These are phyloP conservation scores for Cyclotella kingstonii DNA, from an alignment of 108 stramenopile species.

Conservation along the genomic window DNA sequence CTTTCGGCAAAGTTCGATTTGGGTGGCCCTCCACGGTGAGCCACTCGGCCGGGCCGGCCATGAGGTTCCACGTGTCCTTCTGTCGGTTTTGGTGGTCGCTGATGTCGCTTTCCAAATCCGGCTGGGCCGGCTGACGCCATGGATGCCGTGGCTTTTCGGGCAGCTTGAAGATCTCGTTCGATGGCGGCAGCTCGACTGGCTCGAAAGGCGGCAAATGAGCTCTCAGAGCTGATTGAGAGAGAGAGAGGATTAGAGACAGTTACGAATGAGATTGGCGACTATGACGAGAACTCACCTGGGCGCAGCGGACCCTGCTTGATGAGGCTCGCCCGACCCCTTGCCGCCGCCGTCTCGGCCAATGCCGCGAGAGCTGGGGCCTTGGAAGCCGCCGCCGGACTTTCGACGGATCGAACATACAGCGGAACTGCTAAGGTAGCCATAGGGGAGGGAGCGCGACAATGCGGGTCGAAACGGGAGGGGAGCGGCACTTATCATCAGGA, in stretches of 20 bases:
- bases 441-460: no score
- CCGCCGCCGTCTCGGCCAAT: conserved; percentile 40
- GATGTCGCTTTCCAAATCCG: background rate
- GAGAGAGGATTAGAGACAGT: background rate
- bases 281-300: background rate
- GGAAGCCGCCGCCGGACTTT: conserved; percentile 20
- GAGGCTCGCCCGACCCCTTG: conserved; percentile 26
- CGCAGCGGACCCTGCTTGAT: conserved; percentile 15
- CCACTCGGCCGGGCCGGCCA: conserved; percentile 17
- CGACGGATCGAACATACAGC: conserved; percentile 5
- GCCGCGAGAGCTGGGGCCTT: conserved; percentile 19
- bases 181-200: conserved; percentile 26
- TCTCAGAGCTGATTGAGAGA: conserved; percentile 6
- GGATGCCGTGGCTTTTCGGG: conserved; percentile 20
- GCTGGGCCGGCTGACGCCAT: conserved; percentile 4
- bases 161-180: conserved; percentile 31
- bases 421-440: no score
- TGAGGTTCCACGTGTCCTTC: background rate
- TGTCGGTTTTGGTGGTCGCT: background rate
- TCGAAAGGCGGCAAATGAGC: conserved; percentile 33
- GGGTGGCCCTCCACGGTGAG: conserved; percentile 20
- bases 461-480: background rate
- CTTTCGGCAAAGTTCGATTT: conserved; percentile 42
- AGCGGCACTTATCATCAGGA: no score
- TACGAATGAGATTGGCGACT: background rate